Conservation (phyloP, 176 grass and related monocot species). For the Avena insularis region DNA sequence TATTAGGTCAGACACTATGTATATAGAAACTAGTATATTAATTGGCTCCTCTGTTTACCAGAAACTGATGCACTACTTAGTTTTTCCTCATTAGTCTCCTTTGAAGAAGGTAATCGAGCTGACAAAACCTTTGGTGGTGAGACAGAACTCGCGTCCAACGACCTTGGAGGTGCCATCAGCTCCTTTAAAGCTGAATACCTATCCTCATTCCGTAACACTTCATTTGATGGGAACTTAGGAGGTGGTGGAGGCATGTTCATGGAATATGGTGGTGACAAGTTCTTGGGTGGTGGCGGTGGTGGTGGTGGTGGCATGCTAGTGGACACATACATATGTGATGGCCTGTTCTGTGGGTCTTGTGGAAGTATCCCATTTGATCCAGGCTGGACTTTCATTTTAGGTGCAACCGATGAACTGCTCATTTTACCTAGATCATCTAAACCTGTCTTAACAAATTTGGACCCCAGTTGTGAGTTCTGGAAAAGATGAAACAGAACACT, state of each 20-base stretch:
- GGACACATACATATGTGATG: constrained; percentile 22
- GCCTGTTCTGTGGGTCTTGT: constrained; percentile 36
- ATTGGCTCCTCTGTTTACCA: constrained; percentile 59
- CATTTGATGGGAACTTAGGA: constrained; percentile 59
- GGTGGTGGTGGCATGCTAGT: constrained; percentile 32
- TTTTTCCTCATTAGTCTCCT: constrained; percentile 45
- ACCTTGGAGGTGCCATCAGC: constrained; percentile 12
- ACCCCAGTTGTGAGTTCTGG: constrained; percentile 93
- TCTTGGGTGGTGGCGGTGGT: constrained; percentile 26
- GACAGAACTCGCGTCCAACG: constrained; percentile 24
- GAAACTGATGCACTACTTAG: constrained; percentile 38
- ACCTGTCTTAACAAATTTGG: constrained; percentile 96
- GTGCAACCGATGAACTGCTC: constrained; percentile 44
- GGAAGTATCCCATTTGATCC: constrained; percentile 49
- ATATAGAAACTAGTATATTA: not conserved
- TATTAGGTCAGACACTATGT: not conserved
- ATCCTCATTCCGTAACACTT: constrained; percentile 43
- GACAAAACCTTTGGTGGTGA: constrained; percentile 34
- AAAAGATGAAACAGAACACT: constrained; percentile 66
- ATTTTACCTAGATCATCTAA: constrained; percentile 58
- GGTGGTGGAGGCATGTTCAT: constrained; percentile 47
- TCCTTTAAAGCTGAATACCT: constrained; percentile 42
- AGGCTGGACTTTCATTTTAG: constrained; percentile 57
- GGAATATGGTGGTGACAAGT: constrained; percentile 34
- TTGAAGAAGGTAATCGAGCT: constrained; percentile 28